phyloP scores from a whole-genome alignment of 116 monocot species.

The Papilionanthe hybrid region DNA sequence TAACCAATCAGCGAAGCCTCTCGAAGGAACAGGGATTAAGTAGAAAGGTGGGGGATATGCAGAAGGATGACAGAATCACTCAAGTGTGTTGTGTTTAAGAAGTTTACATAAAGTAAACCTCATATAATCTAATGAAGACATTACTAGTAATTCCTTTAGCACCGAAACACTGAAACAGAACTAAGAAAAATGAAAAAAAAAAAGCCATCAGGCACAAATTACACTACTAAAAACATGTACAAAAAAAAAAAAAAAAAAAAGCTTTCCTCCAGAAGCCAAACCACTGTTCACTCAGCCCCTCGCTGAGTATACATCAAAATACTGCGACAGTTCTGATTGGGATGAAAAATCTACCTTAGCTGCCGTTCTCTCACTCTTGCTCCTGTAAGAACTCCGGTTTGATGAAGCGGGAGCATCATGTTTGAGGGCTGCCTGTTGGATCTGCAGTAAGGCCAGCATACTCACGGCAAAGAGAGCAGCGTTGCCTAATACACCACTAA shows the following conservation, averaged over 20 bases:
- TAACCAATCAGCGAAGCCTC: too few relatives aligned
- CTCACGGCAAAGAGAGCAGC: conserved; percentile 79
- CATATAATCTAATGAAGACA: background rate
- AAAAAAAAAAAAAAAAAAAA: too few relatives aligned
- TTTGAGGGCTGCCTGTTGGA: conserved; percentile 56
- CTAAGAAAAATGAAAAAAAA: background rate
- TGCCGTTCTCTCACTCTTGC: conserved; percentile 6
- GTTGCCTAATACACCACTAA: conserved; percentile 57
- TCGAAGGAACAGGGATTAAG: too few relatives aligned
- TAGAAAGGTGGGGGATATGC: background rate
- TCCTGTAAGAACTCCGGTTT: conserved; percentile 13
- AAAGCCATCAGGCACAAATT: too few relatives aligned
- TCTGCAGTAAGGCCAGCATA: conserved; percentile 69
- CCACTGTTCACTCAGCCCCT: conserved; percentile 41
- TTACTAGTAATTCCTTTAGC: background rate
- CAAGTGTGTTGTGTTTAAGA: background rate
- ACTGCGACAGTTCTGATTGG: conserved; percentile 13
- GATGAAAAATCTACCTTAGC: conserved; percentile 3
- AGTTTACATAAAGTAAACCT: background rate
- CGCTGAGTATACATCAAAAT: conserved; percentile 60
- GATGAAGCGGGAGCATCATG: conserved; percentile 14
- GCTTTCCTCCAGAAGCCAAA: background rate
- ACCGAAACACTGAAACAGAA: background rate
- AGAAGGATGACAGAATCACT: background rate
- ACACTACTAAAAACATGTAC: too few relatives aligned